A percentile compares a stretch with the other conserved stretches of the same genome.
Evolutionary conservation across 345 rosid species (phyloP).

Genomic region (Boechera divaricarpa): DNA sequence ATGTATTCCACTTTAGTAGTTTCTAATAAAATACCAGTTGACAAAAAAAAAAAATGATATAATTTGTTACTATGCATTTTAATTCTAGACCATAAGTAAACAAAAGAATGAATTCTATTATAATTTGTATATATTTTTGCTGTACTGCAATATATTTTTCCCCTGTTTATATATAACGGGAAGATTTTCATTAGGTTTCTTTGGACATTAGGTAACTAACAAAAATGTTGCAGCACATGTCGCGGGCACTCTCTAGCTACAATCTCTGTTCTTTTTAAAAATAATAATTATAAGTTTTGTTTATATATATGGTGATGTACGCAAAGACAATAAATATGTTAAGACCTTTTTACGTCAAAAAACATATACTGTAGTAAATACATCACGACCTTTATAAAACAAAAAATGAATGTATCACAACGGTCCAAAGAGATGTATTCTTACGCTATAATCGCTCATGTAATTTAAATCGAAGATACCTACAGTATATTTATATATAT

Average conservation of each 20-base stretch:
- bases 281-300: neutral
- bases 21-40: too few species aligned
- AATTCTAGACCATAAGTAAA: neutral
- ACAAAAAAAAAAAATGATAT: too few species aligned
- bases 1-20: too few species aligned
- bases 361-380: neutral
- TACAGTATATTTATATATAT: too few species aligned
- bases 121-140: too few species aligned
- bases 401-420: neutral
- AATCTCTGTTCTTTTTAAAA: neutral
- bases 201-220: constrained; percentile 36
- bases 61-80: neutral
- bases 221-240: constrained; percentile 47
- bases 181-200: constrained; percentile 9
- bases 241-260: constrained; percentile 34
- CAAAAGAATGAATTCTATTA: neutral
- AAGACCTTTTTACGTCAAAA: neutral
- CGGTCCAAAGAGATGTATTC: constrained; percentile 11
- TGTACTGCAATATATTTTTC: too few species aligned
- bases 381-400: neutral
- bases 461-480: too few species aligned
- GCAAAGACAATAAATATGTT: neutral
- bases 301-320: neutral
- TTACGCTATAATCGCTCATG: neutral
- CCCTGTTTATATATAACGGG: neutral